phyloP scores from a whole-genome alignment of 1,284 basidiomycete species.

The Ganoderma leucocontextum region DNA sequence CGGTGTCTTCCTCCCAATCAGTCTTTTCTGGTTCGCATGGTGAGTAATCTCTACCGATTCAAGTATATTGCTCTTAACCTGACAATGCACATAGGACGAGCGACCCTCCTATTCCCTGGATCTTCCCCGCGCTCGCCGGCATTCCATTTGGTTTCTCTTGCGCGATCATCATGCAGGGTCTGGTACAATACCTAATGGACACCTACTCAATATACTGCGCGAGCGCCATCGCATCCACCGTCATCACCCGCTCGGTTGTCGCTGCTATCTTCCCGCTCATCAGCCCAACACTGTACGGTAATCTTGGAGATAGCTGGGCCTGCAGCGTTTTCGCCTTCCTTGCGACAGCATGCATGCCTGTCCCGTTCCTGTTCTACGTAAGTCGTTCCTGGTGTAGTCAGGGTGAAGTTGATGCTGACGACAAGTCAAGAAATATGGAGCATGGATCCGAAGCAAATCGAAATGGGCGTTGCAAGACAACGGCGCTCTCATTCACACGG shows the following conservation, averaged over 20 bases:
- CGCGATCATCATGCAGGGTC: slow-evolving; percentile 64
- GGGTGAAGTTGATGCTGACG: not conserved
- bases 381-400: slow-evolving; percentile 31
- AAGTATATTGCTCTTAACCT: not conserved
- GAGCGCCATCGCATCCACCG: slow-evolving; percentile 73
- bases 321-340: slow-evolving; percentile 70
- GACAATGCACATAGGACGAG: slow-evolving; percentile 53
- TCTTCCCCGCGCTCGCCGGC: slow-evolving; percentile 68
- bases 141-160: slow-evolving; percentile 72
- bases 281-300: slow-evolving; percentile 62
- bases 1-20: slow-evolving; percentile 61
- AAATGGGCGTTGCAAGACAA: slow-evolving; percentile 55
- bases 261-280: slow-evolving; percentile 74
- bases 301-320: slow-evolving; percentile 72
- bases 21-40: slow-evolving; percentile 71
- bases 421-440: slow-evolving; percentile 61
- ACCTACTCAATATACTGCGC: slow-evolving; percentile 70
- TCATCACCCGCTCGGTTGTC: slow-evolving; percentile 70
- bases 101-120: slow-evolving; percentile 64
- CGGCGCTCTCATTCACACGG: not conserved
- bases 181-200: slow-evolving; percentile 74
- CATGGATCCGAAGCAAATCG: slow-evolving; percentile 63
- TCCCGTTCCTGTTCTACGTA: slow-evolving; percentile 58
- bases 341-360: slow-evolving; percentile 61
- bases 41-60: slow-evolving; percentile 24